phyloP scores from a whole-genome alignment of 176 grass and related monocot species.

The Triticum monococcum region DNA sequence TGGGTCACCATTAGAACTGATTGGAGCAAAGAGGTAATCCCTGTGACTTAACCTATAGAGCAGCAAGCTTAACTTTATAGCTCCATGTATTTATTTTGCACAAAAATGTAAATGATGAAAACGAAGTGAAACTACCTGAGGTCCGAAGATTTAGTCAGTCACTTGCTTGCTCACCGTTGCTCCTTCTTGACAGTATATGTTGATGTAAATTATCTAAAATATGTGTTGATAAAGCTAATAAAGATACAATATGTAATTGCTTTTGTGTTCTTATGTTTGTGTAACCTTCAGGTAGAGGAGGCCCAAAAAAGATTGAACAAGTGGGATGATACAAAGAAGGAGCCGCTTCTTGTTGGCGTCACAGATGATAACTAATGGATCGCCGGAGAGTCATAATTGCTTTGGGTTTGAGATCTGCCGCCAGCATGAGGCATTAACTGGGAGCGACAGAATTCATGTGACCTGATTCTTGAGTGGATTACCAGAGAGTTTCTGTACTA shows the following conservation, averaged over 20 bases:
- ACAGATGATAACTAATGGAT: neutral
- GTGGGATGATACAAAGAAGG: conserved; percentile 60
- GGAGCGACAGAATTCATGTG: neutral
- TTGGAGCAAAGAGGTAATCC: conserved; percentile 69
- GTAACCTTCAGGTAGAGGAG: conserved; percentile 59
- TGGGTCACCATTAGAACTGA: conserved; percentile 69
- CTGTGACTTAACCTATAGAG: neutral
- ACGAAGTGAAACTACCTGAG: neutral
- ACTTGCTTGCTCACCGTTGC: neutral
- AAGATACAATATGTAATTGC: neutral
- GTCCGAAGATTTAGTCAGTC: neutral
- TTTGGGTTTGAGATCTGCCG: neutral
- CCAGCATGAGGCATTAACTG: no score
- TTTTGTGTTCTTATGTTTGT: neutral
- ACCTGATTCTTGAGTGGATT: no score
- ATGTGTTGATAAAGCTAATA: neutral
- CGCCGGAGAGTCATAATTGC: neutral
- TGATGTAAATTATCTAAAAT: neutral
- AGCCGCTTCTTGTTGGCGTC: conserved; percentile 47
- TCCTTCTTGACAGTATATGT: no score
- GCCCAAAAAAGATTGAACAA: conserved; percentile 28
- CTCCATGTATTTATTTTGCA: neutral
- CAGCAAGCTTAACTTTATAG: neutral
- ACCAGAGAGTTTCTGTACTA: no score
- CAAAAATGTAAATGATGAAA: no score